Evolutionary conservation across 2,329 filamentous ascomycete species (phyloP).

Genomic region (Trichoderma atroviride): DNA sequence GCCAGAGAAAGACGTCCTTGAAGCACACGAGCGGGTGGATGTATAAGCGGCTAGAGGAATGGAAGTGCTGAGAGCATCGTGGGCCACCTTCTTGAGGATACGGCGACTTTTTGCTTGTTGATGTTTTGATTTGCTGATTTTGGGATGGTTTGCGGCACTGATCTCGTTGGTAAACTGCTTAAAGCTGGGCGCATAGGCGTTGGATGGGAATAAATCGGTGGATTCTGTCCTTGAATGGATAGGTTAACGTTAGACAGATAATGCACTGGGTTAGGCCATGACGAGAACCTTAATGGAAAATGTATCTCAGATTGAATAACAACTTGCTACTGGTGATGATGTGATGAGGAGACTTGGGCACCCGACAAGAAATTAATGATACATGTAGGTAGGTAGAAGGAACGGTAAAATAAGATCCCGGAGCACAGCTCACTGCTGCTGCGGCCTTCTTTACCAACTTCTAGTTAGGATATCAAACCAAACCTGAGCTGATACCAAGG

Average conservation of each 20-base stretch:
- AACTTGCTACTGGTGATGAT: neutral
- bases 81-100: neutral
- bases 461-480: too few species aligned
- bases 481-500: too few species aligned
- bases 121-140: neutral
- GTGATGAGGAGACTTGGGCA: too few species aligned
- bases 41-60: slow-evolving; percentile 29
- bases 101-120: neutral
- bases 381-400: too few species aligned
- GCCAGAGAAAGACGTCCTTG: slow-evolving; percentile 32
- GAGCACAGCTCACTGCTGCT: too few species aligned
- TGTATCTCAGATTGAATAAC: neutral
- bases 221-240: neutral
- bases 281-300: neutral
- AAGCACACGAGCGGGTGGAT: slow-evolving; percentile 35
- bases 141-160: neutral
- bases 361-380: too few species aligned
- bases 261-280: neutral
- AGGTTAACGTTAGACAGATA: neutral
- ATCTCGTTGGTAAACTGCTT: neutral
- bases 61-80: slow-evolving; percentile 24
- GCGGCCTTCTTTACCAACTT: too few species aligned
- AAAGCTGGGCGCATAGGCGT: neutral
- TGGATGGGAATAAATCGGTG: neutral
- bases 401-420: too few species aligned